Evolutionary conservation across 306 rosid genomes (phyloP).

Genomic region (Cajanus cajan): DNA sequence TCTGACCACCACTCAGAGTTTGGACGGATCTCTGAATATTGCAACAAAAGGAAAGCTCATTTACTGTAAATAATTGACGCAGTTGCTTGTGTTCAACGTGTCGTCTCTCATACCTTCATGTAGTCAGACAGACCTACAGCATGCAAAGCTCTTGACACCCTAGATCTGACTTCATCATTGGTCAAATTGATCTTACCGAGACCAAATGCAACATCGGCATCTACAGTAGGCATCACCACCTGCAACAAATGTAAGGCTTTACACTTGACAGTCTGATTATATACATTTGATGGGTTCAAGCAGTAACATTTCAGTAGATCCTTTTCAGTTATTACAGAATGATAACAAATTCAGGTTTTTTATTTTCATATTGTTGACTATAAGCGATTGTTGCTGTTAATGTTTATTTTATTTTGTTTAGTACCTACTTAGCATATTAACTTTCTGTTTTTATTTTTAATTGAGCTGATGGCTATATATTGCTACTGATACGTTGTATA

Average conservation of each 20-base stretch:
- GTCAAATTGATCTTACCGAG: slow-evolving; percentile 74
- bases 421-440: too few species aligned
- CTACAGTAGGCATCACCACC: slow-evolving; percentile 93
- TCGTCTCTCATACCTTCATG: slow-evolving; percentile 56
- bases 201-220: slow-evolving; percentile 87
- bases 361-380: too few species aligned
- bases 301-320: neutral
- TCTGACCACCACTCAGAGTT: slow-evolving; percentile 90
- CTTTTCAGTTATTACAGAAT: slow-evolving; percentile 1
- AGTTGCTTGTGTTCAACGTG: slow-evolving; percentile 9
- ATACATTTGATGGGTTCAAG: neutral
- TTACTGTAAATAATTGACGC: neutral
- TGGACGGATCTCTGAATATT: slow-evolving; percentile 77
- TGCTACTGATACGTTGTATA: too few species aligned
- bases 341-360: slow-evolving; percentile 1
- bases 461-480: too few species aligned
- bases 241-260: slow-evolving; percentile 32
- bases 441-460: too few species aligned
- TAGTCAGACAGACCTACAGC: slow-evolving; percentile 69
- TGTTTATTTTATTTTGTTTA: too few species aligned
- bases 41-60: slow-evolving; percentile 21
- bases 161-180: slow-evolving; percentile 59
- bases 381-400: too few species aligned
- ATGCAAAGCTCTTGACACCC: slow-evolving; percentile 64
- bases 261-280: neutral